Evolutionary conservation across 1,284 basidiomycete genomes (phyloP), one percentile per base, ranked within the genome.

Genomic region (Mycosarcoma mackinlayi): DNA sequence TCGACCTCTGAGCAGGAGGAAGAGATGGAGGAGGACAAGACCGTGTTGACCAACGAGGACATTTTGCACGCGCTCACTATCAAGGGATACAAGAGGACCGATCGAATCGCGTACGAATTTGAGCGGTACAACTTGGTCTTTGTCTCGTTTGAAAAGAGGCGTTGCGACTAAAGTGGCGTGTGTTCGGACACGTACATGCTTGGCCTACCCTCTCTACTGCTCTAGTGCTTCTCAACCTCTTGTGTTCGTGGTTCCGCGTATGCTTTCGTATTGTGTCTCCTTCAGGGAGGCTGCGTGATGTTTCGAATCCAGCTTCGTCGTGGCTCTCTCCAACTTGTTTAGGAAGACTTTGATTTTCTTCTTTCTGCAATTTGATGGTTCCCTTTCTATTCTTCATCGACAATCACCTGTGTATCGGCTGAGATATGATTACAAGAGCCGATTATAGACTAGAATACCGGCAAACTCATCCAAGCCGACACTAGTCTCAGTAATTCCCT

Each of bases 101-200:
- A 98, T 85, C 92, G 96, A 83, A 98, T 98, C 83, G 92, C 95
- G 81, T 98, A 98, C 86, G 94, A 96, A 84, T 94, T 98, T 82
- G 92, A 92, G 50, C 92, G 91, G 49, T 98, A 98, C 83, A 92
- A 95, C 83, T 86, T 98, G 66, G 92, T 94, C 33, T 98, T 83
- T 73, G 62, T 78, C 40, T 41, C 30, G 19, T 74, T 71, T 40
- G 71, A 74, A 31, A 67, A 66, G 54, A 35, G 68, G 6, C 46
- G 50, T 19, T 24, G 31, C 24, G 53, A 39, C 44, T 61, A 34
- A 19, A 18, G 9, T 4, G 30, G 9, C 30, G 4, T 23, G 24
- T 4, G 4, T 40, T 40, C n/a, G 40, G n/a, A n/a, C n/a, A n/a
- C n/a, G n/a, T n/a, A n/a, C n/a, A n/a, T n/a, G n/a, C n/a, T n/a